Conservation (phyloP, 164 flowering plant genomes). For the Vitis riparia region DNA sequence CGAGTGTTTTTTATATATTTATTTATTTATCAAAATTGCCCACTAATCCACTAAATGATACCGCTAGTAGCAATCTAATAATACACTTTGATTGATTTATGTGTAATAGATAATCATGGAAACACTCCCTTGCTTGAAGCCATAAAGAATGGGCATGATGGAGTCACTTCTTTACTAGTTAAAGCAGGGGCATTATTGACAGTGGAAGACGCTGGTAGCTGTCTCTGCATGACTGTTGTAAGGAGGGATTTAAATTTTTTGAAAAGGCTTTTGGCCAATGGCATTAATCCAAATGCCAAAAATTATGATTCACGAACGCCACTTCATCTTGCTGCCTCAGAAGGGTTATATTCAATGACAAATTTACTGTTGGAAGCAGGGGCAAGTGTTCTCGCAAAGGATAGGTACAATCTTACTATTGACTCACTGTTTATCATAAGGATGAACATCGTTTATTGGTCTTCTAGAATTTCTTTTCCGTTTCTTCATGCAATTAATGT, state of each 20-base stretch:
- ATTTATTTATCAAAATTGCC: neutral
- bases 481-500: no score
- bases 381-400: slow-evolving; percentile 49
- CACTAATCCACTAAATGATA: neutral
- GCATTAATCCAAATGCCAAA: slow-evolving; percentile 56
- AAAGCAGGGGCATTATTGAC: slow-evolving; percentile 45
- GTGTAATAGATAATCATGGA: slow-evolving; percentile 48
- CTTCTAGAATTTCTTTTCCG: no score
- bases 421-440: no score
- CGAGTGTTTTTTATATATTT: no score
- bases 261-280: slow-evolving; percentile 44
- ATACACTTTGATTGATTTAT: neutral
- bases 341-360: slow-evolving; percentile 48
- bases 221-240: slow-evolving; percentile 47
- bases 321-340: slow-evolving; percentile 61
- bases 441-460: no score
- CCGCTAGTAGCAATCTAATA: no score
- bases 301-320: slow-evolving; percentile 62
- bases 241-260: slow-evolving; percentile 39
- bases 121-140: slow-evolving; percentile 67
- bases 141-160: slow-evolving; percentile 55
- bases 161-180: slow-evolving; percentile 43
- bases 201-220: slow-evolving; percentile 50
- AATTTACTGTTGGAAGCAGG: slow-evolving; percentile 47
- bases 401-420: slow-evolving; percentile 35